Evolutionary conservation across 2,329 filamentous ascomycete species (phyloP).

Genomic region (Emergomyces africanus): DNA sequence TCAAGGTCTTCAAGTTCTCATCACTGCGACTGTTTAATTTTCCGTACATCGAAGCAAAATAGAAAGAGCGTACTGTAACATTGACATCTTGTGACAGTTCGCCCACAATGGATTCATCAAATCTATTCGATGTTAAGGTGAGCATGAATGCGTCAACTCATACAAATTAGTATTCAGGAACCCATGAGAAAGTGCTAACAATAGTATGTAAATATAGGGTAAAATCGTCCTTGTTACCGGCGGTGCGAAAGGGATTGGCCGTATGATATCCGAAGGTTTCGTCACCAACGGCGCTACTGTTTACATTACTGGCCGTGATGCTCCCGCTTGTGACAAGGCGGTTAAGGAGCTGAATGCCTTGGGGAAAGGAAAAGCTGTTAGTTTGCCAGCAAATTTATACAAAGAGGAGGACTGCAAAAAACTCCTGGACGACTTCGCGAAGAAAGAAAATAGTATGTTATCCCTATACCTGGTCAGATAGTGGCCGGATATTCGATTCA

Average conservation of each 20-base stretch:
- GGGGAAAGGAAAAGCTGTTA: conserved; percentile 39
- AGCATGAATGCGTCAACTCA: conserved; percentile 10
- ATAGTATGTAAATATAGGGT: conserved; percentile 17
- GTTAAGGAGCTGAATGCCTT: conserved; percentile 37
- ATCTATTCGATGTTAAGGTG: conserved; percentile 49
- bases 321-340: conserved; percentile 36
- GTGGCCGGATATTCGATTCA: not conserved
- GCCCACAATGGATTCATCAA: conserved; percentile 40
- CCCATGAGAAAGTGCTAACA: conserved; percentile 46
- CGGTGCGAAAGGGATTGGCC: conserved; percentile 39
- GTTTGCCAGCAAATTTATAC: conserved; percentile 40
- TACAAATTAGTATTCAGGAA: too few species aligned
- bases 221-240: conserved; percentile 40
- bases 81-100: not conserved
- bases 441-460: conserved; percentile 44
- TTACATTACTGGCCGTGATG: conserved; percentile 42
- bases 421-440: conserved; percentile 36
- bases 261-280: conserved; percentile 44
- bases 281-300: conserved; percentile 41
- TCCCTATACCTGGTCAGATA: not conserved
- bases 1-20: too few species aligned
- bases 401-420: conserved; percentile 39
- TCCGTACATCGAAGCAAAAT: not conserved
- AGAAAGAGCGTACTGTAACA: not conserved
- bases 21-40: not conserved